Percentiles rank a stretch among this genome's conserved stretches.
phyloP scores from a whole-genome alignment of 2,329 filamentous ascomycete genomes.

The Phaeosphaeriaceae sp. region DNA sequence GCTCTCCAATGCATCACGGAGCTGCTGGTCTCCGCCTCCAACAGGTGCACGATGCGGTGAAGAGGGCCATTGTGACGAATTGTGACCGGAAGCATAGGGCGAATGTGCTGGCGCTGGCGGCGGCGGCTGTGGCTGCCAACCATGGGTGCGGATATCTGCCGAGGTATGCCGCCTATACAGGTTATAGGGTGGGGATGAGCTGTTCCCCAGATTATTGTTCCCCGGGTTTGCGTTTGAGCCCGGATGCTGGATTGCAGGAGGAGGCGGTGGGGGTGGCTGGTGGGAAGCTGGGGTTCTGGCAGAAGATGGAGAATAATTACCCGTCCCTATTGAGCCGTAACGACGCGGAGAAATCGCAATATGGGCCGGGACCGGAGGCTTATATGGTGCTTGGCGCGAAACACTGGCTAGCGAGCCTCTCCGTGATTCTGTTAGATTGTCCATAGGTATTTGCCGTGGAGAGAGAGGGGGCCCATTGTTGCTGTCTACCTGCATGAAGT shows the following conservation, averaged over 20 bases:
- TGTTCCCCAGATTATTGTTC: slow-evolving; percentile 49
- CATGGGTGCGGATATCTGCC: slow-evolving; percentile 81
- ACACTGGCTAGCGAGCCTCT: slow-evolving; percentile 66
- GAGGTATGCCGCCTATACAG: slow-evolving; percentile 88
- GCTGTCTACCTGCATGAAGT: slow-evolving; percentile 51
- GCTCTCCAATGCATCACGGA: slow-evolving; percentile 71
- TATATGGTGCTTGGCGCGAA: slow-evolving; percentile 70
- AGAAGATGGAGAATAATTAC: slow-evolving; percentile 72
- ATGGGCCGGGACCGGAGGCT: slow-evolving; percentile 81
- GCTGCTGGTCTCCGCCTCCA: slow-evolving; percentile 69
- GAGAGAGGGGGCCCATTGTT: slow-evolving; percentile 75
- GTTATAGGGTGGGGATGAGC: slow-evolving; percentile 66
- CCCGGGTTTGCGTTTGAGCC: slow-evolving; percentile 59
- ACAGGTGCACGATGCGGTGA: slow-evolving; percentile 63
- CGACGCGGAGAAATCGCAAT: slow-evolving; percentile 79
- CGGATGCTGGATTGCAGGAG: slow-evolving; percentile 69
- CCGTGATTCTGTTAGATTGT: slow-evolving; percentile 69
- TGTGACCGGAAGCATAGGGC: slow-evolving; percentile 70
- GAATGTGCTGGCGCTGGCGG: slow-evolving; percentile 60
- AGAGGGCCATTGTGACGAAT: slow-evolving; percentile 70
- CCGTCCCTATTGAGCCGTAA: slow-evolving; percentile 85
- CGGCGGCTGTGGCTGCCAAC: slow-evolving; percentile 66
- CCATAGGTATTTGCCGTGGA: slow-evolving; percentile 83
- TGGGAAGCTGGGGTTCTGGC: slow-evolving; percentile 75
- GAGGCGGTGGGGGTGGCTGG: slow-evolving; percentile 65